Evolutionary conservation across 1,284 basidiomycete genomes (phyloP).

Genomic region (Pterula multifida): DNA sequence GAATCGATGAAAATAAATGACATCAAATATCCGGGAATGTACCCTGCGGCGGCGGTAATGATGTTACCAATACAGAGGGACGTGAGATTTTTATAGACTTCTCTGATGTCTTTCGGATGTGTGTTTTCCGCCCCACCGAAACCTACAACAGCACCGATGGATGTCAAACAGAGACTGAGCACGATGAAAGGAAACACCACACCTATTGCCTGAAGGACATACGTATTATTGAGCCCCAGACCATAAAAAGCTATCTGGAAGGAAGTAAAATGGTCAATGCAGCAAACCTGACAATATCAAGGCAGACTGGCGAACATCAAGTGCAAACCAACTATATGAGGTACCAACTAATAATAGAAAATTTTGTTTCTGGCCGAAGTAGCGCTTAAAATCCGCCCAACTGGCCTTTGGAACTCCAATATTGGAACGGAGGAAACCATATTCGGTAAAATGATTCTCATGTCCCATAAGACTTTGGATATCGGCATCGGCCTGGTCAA

Average conservation of each 20-base stretch:
- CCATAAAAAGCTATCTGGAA: constrained; percentile 15
- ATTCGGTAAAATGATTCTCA: constrained; percentile 27
- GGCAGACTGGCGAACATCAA: constrained; percentile 36
- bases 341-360: constrained; percentile 53
- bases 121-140: too few relatives aligned
- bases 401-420: constrained; percentile 52
- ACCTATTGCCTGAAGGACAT: constrained; percentile 43
- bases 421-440: constrained; percentile 26
- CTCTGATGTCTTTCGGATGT: constrained; percentile 22
- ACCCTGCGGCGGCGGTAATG: constrained; percentile 57
- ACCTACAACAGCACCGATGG: too few relatives aligned
- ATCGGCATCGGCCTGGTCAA: constrained; percentile 59
- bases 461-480: constrained; percentile 38
- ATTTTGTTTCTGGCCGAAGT: constrained; percentile 58
- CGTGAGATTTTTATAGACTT: constrained; percentile 30
- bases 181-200: constrained; percentile 8
- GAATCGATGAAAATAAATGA: constrained; percentile 57
- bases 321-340: constrained; percentile 66
- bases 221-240: constrained; percentile 52
- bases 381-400: constrained; percentile 45
- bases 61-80: constrained; percentile 54
- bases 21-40: constrained; percentile 70
- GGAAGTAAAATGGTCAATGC: constrained; percentile 60
- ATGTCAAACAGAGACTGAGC: not conserved
- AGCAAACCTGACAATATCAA: too few relatives aligned